phyloP scores from a whole-genome alignment of 768 basidiomycete species.

The Sistotremastrum suecicum region DNA sequence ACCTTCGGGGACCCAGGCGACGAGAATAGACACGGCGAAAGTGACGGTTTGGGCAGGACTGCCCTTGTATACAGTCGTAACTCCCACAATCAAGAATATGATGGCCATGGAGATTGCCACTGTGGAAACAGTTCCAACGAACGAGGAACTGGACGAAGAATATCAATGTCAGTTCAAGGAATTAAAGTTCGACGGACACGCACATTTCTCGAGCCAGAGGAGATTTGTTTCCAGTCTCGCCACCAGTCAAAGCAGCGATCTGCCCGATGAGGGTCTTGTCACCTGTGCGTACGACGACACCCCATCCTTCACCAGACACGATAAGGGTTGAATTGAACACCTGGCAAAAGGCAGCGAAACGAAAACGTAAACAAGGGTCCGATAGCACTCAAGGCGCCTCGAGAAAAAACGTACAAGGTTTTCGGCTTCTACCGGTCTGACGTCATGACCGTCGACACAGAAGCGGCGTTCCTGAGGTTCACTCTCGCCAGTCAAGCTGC shows the following conservation, averaged over 20 bases:
- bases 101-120: conserved; percentile 50
- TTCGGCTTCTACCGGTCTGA: conserved; percentile 47
- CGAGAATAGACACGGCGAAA: conserved; percentile 45
- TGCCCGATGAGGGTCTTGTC: conserved; percentile 57
- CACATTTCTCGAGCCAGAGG: conserved; percentile 58
- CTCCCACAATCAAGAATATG: conserved; percentile 51
- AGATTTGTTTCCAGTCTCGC: conserved; percentile 48
- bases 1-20: conserved; percentile 49
- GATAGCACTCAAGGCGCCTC: neutral
- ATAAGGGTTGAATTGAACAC: conserved; percentile 58
- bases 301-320: conserved; percentile 62
- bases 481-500: conserved; percentile 56
- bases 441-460: conserved; percentile 28
- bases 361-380: neutral
- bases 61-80: conserved; percentile 52
- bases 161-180: conserved; percentile 3
- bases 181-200: conserved; percentile 7
- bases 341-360: conserved; percentile 17
- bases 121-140: conserved; percentile 46
- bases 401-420: conserved; percentile 32
- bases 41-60: conserved; percentile 45
- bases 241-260: conserved; percentile 52
- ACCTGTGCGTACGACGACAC: conserved; percentile 53
- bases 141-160: conserved; percentile 28
- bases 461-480: conserved; percentile 50